Evolutionary conservation across 176 grass and related monocot genomes (phyloP).

Genomic region (Cenchrus purpureus): DNA sequence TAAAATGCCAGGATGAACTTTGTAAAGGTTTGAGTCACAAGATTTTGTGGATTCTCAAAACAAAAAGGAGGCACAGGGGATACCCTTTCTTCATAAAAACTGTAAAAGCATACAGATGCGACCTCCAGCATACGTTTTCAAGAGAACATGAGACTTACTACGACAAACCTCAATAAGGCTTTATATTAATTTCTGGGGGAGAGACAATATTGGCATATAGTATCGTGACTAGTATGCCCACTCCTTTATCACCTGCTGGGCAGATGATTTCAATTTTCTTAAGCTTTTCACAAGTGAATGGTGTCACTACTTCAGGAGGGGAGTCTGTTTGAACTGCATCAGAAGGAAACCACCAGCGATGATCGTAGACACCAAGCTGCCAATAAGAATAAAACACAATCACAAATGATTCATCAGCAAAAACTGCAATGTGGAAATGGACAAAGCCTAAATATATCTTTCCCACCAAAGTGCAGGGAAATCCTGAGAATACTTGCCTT

Average conservation of each 20-base stretch:
- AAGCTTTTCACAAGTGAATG: background rate
- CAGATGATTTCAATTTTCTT: background rate
- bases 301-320: background rate
- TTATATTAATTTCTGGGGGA: constrained; percentile 1
- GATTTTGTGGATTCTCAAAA: background rate
- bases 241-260: background rate
- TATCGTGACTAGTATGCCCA: background rate
- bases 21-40: background rate
- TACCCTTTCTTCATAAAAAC: background rate
- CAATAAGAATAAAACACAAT: background rate
- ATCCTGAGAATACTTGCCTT: background rate
- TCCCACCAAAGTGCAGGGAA: background rate
- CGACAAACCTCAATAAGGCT: background rate
- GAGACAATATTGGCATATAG: background rate
- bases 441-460: background rate
- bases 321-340: background rate
- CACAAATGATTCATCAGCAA: background rate
- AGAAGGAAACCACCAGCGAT: background rate
- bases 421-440: background rate
- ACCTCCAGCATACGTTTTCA: background rate
- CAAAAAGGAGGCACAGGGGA: background rate
- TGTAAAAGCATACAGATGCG: background rate
- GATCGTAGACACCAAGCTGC: background rate
- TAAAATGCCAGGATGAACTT: background rate
- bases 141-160: background rate